These are phyloP conservation scores for Kazachstania sp. DNA, from an alignment of 1,139 yeast species.

Conservation along the genomic window DNA sequence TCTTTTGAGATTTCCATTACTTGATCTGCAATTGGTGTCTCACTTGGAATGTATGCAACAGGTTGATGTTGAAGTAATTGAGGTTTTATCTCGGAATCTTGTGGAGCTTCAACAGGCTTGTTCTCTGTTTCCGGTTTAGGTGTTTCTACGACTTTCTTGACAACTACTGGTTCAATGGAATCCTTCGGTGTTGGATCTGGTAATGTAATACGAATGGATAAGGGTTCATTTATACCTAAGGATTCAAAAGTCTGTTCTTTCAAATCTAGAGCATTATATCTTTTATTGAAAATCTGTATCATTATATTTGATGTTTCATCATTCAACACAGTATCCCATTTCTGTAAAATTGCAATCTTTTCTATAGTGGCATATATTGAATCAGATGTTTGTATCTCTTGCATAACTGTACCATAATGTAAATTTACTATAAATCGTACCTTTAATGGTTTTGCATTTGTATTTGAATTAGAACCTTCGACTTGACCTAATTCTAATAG, in stretches of 20 bases:
- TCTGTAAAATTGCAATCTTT: slow-evolving; percentile 2
- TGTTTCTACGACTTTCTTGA: neutral
- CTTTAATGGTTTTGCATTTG: neutral
- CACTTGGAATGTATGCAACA: slow-evolving; percentile 8
- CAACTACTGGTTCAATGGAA: neutral
- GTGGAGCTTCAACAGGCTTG: neutral
- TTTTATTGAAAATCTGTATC: slow-evolving; percentile 20
- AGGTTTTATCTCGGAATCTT: neutral
- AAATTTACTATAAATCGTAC: slow-evolving; percentile 19
- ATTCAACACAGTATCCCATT: slow-evolving; percentile 4
- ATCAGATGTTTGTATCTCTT: slow-evolving; percentile 7
- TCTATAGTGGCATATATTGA: slow-evolving; percentile 9
- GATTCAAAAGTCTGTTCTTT: slow-evolving; percentile 13
- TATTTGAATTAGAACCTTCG: neutral
- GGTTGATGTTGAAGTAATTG: slow-evolving; percentile 4
- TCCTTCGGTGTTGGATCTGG: neutral
- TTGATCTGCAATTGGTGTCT: slow-evolving; percentile 6
- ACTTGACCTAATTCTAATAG: slow-evolving; percentile 18
- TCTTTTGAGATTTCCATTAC: slow-evolving; percentile 12
- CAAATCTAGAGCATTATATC: slow-evolving; percentile 11
- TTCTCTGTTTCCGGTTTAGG: neutral
- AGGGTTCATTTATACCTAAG: slow-evolving; percentile 14
- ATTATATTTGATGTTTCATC: slow-evolving; percentile 1
- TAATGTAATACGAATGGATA: slow-evolving; percentile 1
- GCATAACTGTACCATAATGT: slow-evolving; percentile 13